Base-by-base conservation (phyloP, 1,284 basidiomycete species). In the Inonotus obliquus region DNA sequence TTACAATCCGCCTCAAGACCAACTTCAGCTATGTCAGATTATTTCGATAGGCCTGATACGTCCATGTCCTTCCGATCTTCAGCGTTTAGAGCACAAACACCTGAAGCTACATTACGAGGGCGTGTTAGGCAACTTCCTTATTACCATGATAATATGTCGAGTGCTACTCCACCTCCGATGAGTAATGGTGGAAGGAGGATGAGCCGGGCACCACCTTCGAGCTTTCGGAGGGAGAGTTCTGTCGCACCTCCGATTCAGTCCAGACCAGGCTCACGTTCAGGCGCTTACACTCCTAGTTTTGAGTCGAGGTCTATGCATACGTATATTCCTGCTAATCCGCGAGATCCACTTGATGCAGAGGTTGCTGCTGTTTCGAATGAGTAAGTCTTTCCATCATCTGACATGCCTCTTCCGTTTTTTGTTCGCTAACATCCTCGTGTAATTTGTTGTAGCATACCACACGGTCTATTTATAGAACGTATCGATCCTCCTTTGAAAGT, bases 261-360 rank as follows among this genome's bases (percentile, higher is more conserved):
- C 14, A 79, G 89, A 38, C 79, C 89, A n/a, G 75, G 79, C 6
- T 91, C 89, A 10, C 84, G 89, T 1, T 65, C 79, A 14, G 85
- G 84, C 19, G 80, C 81, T 14, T 79, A 80, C 64, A 87, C 86
- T 5, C 87, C 86, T 4, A 75, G 74, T 17, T 71, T 77, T 63
- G 84, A 85, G 56, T 77, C 77, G 29, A 72, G 77, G 32, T 81
- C 81, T 0, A 66, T 81, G 54, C 80, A 85, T 63, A 74, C 82
- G 64, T 96, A 96, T 72, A 71, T 82, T n/a, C 83, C 90, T 1
- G 75, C 72, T 2, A 93, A 88, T 71, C 69, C 77, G 48, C 83
- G 83, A 63, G 93, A 96, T 71, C 91, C 92, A 3, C 81, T 96
- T 38, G 93, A 96, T 72, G 73, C 79, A 6, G 90, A 93, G 70